Evolutionary conservation across 208 protist genomes (phyloP).

Genomic region (Sergeia podlipaevii): DNA sequence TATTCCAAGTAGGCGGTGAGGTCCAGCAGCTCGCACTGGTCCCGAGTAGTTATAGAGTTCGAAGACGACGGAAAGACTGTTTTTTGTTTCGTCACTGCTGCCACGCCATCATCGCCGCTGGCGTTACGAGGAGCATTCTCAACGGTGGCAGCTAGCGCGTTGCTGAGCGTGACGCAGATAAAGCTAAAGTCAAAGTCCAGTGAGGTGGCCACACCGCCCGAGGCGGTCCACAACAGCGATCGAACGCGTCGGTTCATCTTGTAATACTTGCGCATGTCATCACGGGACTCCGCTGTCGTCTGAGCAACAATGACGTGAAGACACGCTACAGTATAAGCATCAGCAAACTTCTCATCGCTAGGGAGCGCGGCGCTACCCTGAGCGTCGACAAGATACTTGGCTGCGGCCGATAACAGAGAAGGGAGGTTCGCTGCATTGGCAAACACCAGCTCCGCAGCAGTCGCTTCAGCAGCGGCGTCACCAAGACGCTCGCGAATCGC

Average conservation of each 20-base stretch:
- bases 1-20: slow-evolving; percentile 47
- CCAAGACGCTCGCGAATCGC: slow-evolving; percentile 17
- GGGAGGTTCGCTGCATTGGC: slow-evolving; percentile 30
- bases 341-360: slow-evolving; percentile 51
- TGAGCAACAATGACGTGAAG: slow-evolving; percentile 59
- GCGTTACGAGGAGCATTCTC: neutral
- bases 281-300: slow-evolving; percentile 62
- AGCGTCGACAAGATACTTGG: slow-evolving; percentile 26
- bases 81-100: neutral
- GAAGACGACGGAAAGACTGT: slow-evolving; percentile 6
- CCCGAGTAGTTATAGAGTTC: slow-evolving; percentile 2
- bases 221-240: slow-evolving; percentile 53
- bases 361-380: slow-evolving; percentile 39
- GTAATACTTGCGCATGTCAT: slow-evolving; percentile 38
- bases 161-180: slow-evolving; percentile 24
- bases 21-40: slow-evolving; percentile 49
- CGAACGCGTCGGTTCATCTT: slow-evolving; percentile 15
- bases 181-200: slow-evolving; percentile 39
- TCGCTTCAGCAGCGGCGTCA: slow-evolving; percentile 10
- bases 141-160: slow-evolving; percentile 34
- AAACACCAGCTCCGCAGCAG: slow-evolving; percentile 69
- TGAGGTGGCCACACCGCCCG: slow-evolving; percentile 19
- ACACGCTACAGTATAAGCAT: slow-evolving; percentile 44
- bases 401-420: slow-evolving; percentile 36
- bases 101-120: slow-evolving; percentile 1